A percentile compares a stretch with the other conserved stretches of the same genome.
These are phyloP conservation scores for Sporothrix globosa DNA, from an alignment of 2,329 filamentous ascomycete species.

Conservation along the genomic window DNA sequence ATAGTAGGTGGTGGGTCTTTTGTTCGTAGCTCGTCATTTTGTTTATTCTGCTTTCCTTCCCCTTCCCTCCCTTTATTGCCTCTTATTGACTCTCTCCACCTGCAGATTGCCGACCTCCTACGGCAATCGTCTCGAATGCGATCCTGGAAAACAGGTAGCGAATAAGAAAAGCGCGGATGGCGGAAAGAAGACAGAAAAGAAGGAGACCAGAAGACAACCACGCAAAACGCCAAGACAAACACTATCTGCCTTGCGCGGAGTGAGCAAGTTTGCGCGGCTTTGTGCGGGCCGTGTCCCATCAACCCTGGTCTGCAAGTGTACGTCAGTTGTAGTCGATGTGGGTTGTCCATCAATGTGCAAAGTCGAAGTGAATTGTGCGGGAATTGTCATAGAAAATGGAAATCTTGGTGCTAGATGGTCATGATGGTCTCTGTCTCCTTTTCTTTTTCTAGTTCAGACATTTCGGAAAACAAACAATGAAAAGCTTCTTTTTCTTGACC, in stretches of 20 bases:
- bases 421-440: no score
- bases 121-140: neutral
- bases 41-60: neutral
- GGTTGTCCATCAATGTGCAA: neutral
- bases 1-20: neutral
- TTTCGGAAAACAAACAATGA: neutral
- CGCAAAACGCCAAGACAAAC: neutral
- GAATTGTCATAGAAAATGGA: no score
- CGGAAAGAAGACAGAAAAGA: neutral
- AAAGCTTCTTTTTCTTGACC: neutral
- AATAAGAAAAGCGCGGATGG: no score
- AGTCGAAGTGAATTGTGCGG: no score
- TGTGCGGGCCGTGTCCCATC: conserved; percentile 23
- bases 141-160: neutral
- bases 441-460: neutral
- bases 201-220: neutral
- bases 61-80: neutral
- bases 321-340: no score
- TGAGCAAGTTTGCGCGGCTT: conserved; percentile 31
- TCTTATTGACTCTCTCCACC: neutral
- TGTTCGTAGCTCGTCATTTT: neutral
- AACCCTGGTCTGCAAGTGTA: neutral
- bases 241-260: neutral
- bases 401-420: no score
- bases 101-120: neutral